Evolutionary conservation across 1,284 basidiomycete genomes (phyloP), one percentile per base, ranked within the genome.

Genomic region (Kwoniella shivajii): DNA sequence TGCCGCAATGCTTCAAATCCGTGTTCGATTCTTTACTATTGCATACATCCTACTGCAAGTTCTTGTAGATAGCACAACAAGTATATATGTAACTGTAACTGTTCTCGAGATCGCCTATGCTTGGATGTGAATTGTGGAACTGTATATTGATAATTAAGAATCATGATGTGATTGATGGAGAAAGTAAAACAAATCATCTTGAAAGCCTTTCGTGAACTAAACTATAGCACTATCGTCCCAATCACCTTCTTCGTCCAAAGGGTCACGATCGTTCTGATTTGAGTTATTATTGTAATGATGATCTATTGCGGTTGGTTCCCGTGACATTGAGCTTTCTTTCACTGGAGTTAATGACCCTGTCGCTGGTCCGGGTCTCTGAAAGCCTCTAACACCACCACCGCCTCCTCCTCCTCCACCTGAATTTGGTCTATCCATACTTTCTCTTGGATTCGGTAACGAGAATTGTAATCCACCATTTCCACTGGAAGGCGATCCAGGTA

Each of bases 291-390:
- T 22, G 11, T 43, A 4, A 26, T 13, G 14, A 7, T 34, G 33
- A 34, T 9, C 7, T 34, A 16, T 34, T 10, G 39, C 42, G 18
- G 34, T 20, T 13, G 49, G 54, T 24, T 42, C 47, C 14, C 54
- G 45, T 16, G 54, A 56, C 58, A 59, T 55, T 4, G 49, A 36
- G 26, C 42, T 38, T 30, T 60, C 58, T 34, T 50, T 56, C 26
- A 60, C 58, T 30, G 58, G 58, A 1, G 58, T 56, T 31, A 60
- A 50, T n/a, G 54, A 33, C 9, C 45, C 45, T 30, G n/a, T n/a
- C n/a, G n/a, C n/a, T n/a, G n/a, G 41, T 5, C 55, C 49, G 29
- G 31, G 26, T 26, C 54, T 33, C 52, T 37, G 16, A 18, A 14
- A 30, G 29, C 44, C 52, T 44, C 34, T 43, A 20, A 16, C 43